A percentile compares a stretch with the other conserved stretches of the same genome.
Evolutionary conservation across 163 green algal species (phyloP).

Genomic region (Chlorella variabilis): DNA sequence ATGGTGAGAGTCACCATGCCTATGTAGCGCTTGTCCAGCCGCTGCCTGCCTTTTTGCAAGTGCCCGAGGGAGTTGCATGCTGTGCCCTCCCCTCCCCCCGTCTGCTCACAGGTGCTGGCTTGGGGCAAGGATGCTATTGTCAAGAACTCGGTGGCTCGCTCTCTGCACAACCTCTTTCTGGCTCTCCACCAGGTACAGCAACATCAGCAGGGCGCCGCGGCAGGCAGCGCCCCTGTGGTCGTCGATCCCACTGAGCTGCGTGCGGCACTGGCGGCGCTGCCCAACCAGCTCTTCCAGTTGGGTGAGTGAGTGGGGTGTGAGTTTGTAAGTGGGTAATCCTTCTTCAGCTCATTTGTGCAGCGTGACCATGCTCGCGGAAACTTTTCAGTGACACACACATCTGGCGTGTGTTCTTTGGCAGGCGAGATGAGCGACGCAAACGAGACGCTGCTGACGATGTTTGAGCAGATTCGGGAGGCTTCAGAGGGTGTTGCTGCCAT

Average conservation of each 20-base stretch:
- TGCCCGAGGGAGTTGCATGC: no score
- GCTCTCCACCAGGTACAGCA: background rate
- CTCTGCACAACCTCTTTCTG: slow-evolving; percentile 15
- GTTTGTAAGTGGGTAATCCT: no score
- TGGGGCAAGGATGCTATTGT: background rate
- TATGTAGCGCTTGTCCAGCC: no score
- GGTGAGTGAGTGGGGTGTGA: no score
- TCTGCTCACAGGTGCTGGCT: slow-evolving; percentile 22
- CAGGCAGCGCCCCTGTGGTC: background rate
- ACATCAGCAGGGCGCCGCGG: background rate
- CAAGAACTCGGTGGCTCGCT: slow-evolving; percentile 1
- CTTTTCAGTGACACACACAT: background rate
- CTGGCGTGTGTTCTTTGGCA: background rate
- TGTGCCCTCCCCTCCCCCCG: background rate
- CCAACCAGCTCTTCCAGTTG: slow-evolving; percentile 26
- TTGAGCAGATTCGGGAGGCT: slow-evolving; percentile 8
- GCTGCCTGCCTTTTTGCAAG: no score
- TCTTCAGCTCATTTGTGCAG: no score
- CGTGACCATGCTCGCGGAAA: no score
- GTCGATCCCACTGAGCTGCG: slow-evolving; percentile 27
- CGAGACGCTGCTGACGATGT: slow-evolving; percentile 27
- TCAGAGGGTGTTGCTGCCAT: background rate
- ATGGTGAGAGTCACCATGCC: no score
- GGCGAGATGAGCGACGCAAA: slow-evolving; percentile 35
- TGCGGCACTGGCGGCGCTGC: slow-evolving; percentile 28